Base-by-base conservation (phyloP, 2,329 filamentous ascomycete species). In the Penicillium digitatum region DNA sequence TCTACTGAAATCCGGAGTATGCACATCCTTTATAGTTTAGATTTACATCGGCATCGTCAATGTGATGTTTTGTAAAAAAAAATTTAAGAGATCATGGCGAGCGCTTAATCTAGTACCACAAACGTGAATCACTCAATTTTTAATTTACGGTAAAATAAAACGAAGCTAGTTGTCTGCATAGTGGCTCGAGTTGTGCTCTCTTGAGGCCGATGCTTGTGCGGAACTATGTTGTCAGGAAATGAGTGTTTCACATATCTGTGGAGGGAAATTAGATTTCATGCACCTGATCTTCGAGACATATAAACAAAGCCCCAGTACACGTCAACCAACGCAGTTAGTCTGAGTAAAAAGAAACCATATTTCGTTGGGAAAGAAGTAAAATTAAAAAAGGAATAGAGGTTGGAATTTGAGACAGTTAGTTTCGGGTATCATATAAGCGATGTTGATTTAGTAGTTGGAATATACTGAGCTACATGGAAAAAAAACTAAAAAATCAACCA, bases 171-270 rank as follows among this genome's bases (percentile, higher is more conserved):
- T 27, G 3, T 26, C 43, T 48, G 22, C 5, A 29, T 22, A n/a
- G 26, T 32, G 12, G n/a, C 18, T 27, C 34, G 35, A 48, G 34
- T 34, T 22, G 27, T 45, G 22, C 38, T 24, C 12, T 20, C 46
- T 31, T 24, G 3, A 29, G 14, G n/a, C 22, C 18, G 16, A 20
- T 27, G 2, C 35, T 40, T 11, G n/a, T 40, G 26, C 11, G 20
- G 20, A 12, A 34, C 4, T 26, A 27, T 27, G 26, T 8, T 27
- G 6, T 5, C 27, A 39, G 47, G 38, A 54, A 51, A 51, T 54
- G 37, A 49, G 18, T 54, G 52, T 54, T 42, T 54, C 16, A 48
- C 12, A 38, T 24, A 34, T 51, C 32, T 12, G 27, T 48, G 14
- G 35, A 16, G 14, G 26, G 39, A 51, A 26, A 54, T 54, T 38